These are phyloP conservation scores for Ascomycota sp. DNA, from an alignment of 2,329 filamentous ascomycete genomes.

Conservation along the genomic window DNA sequence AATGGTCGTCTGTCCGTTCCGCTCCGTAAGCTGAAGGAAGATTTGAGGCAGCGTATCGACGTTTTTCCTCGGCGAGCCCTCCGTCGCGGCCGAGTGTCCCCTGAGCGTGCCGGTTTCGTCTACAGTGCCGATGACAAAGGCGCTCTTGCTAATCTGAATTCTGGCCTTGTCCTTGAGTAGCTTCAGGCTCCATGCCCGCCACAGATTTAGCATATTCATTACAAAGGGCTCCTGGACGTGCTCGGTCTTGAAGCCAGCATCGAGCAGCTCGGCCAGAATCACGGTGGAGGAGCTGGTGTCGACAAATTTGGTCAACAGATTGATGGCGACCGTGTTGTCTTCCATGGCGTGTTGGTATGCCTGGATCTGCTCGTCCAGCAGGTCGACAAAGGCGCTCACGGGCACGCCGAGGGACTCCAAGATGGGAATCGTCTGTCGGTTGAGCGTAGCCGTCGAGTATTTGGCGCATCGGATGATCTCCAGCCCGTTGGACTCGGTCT, in stretches of 20 bases:
- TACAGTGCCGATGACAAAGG: constrained; percentile 69
- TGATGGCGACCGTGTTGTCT: constrained; percentile 38
- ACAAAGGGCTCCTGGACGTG: constrained; percentile 53
- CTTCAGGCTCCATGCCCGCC: constrained; percentile 77
- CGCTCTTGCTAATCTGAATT: constrained; percentile 60
- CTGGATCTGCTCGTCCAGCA: constrained; percentile 44
- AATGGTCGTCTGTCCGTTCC: constrained; percentile 33
- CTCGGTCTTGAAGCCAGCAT: constrained; percentile 51
- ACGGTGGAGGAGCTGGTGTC: constrained; percentile 71
- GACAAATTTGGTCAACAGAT: constrained; percentile 49
- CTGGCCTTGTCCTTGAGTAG: constrained; percentile 80
- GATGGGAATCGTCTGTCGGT: constrained; percentile 77
- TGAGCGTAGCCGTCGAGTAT: constrained; percentile 57
- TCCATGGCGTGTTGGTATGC: constrained; percentile 49
- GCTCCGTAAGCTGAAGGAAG: constrained; percentile 58
- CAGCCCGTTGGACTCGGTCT: constrained; percentile 42
- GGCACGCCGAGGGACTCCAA: constrained; percentile 55
- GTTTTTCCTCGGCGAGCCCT: constrained; percentile 18
- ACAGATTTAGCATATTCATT: constrained; percentile 55
- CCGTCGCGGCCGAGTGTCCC: constrained; percentile 38
- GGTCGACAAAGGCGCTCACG: constrained; percentile 39
- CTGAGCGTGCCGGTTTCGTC: constrained; percentile 61
- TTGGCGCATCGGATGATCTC: constrained; percentile 71
- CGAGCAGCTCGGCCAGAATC: constrained; percentile 50
- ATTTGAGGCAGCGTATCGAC: constrained; percentile 51